A percentile compares a stretch with the other conserved stretches of the same genome.
phyloP scores from a whole-genome alignment of 208 protist genomes.

The Acanthamoeba triangularis region DNA sequence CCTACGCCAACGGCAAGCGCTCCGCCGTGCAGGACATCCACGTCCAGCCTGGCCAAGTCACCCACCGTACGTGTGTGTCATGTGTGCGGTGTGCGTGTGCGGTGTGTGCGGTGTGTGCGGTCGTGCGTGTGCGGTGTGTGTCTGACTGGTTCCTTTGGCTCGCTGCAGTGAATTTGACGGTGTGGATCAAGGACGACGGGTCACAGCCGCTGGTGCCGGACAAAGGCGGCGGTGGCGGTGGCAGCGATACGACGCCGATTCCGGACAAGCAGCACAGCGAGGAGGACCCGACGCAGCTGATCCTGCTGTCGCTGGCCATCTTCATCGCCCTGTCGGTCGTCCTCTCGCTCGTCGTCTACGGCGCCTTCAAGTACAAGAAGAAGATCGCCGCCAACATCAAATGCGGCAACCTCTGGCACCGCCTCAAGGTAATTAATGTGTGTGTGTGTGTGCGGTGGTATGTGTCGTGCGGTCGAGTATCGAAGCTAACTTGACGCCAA shows the following conservation, averaged over 20 bases:
- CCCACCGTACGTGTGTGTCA: background rate
- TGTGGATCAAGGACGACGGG: constrained; percentile 69
- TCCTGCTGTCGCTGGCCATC: background rate
- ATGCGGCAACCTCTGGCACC: background rate
- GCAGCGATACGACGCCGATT: background rate
- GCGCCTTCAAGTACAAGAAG: constrained; percentile 29
- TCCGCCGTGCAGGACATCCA: constrained; percentile 46
- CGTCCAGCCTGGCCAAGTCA: background rate
- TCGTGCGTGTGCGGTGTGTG: background rate
- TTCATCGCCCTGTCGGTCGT: background rate
- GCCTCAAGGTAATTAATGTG: background rate
- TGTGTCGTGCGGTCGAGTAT: background rate
- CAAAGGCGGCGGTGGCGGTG: background rate
- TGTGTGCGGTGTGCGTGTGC: too few species aligned
- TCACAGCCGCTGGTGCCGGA: background rate
- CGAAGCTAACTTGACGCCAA: background rate
- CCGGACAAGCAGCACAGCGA: constrained; percentile 52
- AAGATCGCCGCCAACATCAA: background rate
- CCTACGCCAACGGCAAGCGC: constrained; percentile 60
- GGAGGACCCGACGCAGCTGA: constrained; percentile 35
- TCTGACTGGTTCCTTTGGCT: background rate
- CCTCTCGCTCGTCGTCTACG: background rate
- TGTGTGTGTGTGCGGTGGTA: background rate
- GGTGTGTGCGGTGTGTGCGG: too few species aligned
- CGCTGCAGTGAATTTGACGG: constrained; percentile 41